These are phyloP conservation scores for Cutaneotrichosporon spelunceum DNA, from an alignment of 1,284 basidiomycete species.

Conservation along the genomic window DNA sequence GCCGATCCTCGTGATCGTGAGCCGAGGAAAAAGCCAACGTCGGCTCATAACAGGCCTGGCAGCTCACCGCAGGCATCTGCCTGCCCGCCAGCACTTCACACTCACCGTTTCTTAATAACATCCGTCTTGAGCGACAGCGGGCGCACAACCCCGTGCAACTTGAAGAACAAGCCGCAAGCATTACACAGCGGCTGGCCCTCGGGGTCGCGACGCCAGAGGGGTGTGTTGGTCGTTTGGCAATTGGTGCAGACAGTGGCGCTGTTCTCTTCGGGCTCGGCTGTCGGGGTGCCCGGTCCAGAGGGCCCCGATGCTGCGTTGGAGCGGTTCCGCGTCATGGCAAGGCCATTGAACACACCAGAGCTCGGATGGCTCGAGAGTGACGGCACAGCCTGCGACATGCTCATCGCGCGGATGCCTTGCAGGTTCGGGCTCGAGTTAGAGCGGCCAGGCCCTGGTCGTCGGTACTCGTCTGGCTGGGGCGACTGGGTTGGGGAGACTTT, in stretches of 20 bases:
- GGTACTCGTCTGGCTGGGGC: constrained; percentile 31
- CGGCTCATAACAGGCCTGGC: background rate
- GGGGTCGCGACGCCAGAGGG: constrained; percentile 89
- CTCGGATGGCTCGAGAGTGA: constrained; percentile 1
- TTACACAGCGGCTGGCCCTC: constrained; percentile 90
- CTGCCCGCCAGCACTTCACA: background rate
- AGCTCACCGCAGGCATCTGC: background rate
- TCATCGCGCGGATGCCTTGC: constrained; percentile 27
- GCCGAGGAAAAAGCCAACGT: background rate
- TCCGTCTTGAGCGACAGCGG: constrained; percentile 93
- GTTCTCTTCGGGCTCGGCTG: constrained; percentile 53
- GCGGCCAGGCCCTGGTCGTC: constrained; percentile 37
- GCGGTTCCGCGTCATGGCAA: background rate
- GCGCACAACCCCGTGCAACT: constrained; percentile 90
- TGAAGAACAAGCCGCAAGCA: constrained; percentile 88
- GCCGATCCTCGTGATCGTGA: background rate
- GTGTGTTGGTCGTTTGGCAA: constrained; percentile 92
- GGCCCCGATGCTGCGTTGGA: background rate
- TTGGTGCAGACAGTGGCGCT: constrained; percentile 84
- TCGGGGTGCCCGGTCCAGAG: constrained; percentile 10
- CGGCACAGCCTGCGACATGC: background rate
- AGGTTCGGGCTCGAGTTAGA: constrained; percentile 51
- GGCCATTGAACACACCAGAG: background rate
- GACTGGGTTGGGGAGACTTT: constrained; percentile 22
- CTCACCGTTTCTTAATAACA: constrained; percentile 93